phyloP scores from a whole-genome alignment of 2,329 filamentous ascomycete genomes.

The Fusarium sp. region DNA sequence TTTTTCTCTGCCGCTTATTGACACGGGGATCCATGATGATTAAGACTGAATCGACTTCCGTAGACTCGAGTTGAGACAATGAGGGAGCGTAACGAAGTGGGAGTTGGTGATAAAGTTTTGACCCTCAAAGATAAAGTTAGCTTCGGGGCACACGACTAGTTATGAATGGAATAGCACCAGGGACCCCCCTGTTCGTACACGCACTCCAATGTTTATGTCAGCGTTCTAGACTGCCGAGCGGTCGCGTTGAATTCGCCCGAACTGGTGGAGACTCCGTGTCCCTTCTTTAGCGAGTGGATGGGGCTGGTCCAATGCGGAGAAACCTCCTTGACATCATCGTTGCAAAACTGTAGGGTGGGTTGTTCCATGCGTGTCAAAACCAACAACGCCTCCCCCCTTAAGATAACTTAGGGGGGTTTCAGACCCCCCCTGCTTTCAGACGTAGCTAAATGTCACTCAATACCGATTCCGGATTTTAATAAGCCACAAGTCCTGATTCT shows the following conservation, averaged over 20 bases:
- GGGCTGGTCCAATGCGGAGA: not conserved
- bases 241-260: not conserved
- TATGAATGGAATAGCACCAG: not conserved
- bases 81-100: not conserved
- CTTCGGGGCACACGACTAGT: not conserved
- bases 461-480: not conserved
- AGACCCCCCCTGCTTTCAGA: no score
- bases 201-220: not conserved
- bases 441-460: not conserved
- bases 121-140: not conserved
- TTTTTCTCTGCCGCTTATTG: not conserved
- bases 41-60: fast-evolving
- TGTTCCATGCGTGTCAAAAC: not conserved
- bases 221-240: not conserved
- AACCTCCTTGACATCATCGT: not conserved
- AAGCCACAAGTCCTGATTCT: not conserved
- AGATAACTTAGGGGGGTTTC: no score
- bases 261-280: not conserved
- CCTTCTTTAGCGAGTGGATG: not conserved
- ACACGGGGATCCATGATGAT: not conserved
- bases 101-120: not conserved
- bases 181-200: not conserved
- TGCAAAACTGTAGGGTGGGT: not conserved
- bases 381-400: not conserved
- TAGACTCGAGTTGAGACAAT: not conserved